Conservation (phyloP, 2,329 filamentous ascomycete species). For the Arthrobotrys iridis region DNA sequence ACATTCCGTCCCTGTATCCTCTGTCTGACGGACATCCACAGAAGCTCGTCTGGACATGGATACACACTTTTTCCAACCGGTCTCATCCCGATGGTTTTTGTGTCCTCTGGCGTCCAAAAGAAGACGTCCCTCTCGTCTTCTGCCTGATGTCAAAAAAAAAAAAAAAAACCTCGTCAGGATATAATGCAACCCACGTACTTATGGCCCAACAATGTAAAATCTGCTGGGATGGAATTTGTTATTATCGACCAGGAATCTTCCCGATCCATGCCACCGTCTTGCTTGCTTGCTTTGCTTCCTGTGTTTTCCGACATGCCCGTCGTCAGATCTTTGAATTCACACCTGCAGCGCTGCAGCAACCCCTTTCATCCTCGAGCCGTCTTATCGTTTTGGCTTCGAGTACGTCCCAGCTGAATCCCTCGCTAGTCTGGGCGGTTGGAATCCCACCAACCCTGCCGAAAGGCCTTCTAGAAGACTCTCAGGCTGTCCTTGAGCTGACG, state of each 20-base stretch:
- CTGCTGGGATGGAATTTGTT: conserved; percentile 40
- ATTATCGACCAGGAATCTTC: conserved; percentile 39
- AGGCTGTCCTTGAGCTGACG: conserved; percentile 21
- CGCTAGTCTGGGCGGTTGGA: conserved; percentile 34
- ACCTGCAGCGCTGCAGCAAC: not conserved
- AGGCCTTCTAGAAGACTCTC: conserved; percentile 30
- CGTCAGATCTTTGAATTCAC: conserved; percentile 14
- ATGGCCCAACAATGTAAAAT: conserved; percentile 5
- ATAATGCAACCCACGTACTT: not conserved
- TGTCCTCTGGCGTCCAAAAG: not conserved
- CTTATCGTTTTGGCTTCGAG: not conserved
- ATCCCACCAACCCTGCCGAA: conserved; percentile 11
- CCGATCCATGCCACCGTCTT: conserved; percentile 1
- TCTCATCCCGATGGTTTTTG: conserved; percentile 7
- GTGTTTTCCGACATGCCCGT: conserved; percentile 6
- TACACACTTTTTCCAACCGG: conserved; percentile 12
- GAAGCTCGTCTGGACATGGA: conserved; percentile 13
- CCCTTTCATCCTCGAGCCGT: conserved; percentile 19
- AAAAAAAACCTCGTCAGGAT: conserved; percentile 15
- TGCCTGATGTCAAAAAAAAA: conserved; percentile 15
- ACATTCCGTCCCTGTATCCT: not conserved
- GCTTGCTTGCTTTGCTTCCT: conserved; percentile 8
- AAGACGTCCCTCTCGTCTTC: conserved; percentile 14
- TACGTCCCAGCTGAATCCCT: conserved; percentile 24
- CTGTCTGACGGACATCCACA: conserved; percentile 13